Conservation (phyloP, 441 rosid genomes). For the Pelargonium cotyledonis region DNA sequence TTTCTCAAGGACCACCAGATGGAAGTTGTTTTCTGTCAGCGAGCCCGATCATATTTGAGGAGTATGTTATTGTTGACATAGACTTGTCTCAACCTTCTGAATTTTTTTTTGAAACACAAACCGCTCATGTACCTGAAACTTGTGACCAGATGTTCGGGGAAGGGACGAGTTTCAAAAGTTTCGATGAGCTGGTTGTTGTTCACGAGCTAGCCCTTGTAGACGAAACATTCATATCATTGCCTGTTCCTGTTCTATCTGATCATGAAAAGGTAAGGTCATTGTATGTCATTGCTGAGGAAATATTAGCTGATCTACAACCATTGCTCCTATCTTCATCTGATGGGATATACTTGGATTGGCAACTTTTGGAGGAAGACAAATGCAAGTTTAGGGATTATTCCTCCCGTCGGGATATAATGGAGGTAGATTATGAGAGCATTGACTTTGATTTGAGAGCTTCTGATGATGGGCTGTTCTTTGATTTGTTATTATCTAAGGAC, state of each 20-base stretch:
- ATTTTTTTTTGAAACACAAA: slow-evolving; percentile 35
- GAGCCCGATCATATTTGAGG: slow-evolving; percentile 45
- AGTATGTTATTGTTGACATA: slow-evolving; percentile 43
- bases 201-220: slow-evolving; percentile 66
- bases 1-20: slow-evolving; percentile 25
- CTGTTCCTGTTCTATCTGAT: slow-evolving; percentile 54
- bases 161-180: slow-evolving; percentile 58
- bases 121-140: slow-evolving; percentile 35
- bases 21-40: slow-evolving; percentile 23
- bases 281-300: slow-evolving; percentile 36
- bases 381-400: slow-evolving; percentile 31
- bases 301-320: slow-evolving; percentile 40
- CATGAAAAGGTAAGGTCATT: slow-evolving; percentile 36
- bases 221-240: slow-evolving; percentile 75
- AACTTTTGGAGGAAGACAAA: slow-evolving; percentile 58
- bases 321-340: slow-evolving; percentile 55
- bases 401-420: slow-evolving; percentile 29
- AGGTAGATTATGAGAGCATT: slow-evolving; percentile 30
- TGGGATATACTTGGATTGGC: slow-evolving; percentile 87
- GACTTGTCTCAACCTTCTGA: slow-evolving; percentile 43
- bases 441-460: slow-evolving; percentile 34
- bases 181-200: slow-evolving; percentile 63
- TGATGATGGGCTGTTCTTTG: slow-evolving; percentile 41
- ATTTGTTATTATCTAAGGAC: slow-evolving; percentile 51
- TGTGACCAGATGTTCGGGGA: slow-evolving; percentile 46